Evolutionary conservation across 345 rosid species (phyloP).

Genomic region (Corchorus olitorius): DNA sequence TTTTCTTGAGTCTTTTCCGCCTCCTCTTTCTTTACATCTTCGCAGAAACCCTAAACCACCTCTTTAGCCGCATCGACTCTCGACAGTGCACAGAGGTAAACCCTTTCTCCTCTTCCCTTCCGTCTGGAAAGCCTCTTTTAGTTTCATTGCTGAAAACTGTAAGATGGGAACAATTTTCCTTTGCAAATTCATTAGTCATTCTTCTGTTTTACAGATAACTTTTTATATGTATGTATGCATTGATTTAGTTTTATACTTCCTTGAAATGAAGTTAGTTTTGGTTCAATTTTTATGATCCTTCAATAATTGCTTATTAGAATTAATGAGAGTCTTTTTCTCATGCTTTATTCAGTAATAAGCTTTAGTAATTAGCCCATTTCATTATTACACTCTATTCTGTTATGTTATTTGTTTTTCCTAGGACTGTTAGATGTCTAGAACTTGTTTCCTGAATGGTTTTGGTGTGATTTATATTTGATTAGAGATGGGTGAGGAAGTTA

Average conservation of each 20-base stretch:
- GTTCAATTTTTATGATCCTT: background rate
- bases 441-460: background rate
- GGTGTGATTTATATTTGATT: background rate
- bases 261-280: background rate
- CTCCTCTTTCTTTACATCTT: background rate
- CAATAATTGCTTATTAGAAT: background rate
- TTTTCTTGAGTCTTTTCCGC: background rate
- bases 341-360: background rate
- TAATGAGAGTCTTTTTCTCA: background rate
- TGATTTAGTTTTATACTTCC: background rate
- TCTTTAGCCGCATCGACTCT: background rate
- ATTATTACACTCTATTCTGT: background rate
- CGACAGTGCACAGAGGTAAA: background rate
- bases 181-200: background rate
- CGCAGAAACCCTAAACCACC: background rate
- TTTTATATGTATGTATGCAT: background rate
- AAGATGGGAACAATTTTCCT: too few species aligned
- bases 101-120: background rate
- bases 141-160: background rate
- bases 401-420: background rate
- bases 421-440: background rate
- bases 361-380: background rate
- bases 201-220: background rate
- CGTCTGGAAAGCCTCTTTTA: background rate
- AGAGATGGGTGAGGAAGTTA: slow-evolving; percentile 41